Evolutionary conservation across 2,329 filamentous ascomycete species (phyloP).

Genomic region (Alternaria triticimaculans): DNA sequence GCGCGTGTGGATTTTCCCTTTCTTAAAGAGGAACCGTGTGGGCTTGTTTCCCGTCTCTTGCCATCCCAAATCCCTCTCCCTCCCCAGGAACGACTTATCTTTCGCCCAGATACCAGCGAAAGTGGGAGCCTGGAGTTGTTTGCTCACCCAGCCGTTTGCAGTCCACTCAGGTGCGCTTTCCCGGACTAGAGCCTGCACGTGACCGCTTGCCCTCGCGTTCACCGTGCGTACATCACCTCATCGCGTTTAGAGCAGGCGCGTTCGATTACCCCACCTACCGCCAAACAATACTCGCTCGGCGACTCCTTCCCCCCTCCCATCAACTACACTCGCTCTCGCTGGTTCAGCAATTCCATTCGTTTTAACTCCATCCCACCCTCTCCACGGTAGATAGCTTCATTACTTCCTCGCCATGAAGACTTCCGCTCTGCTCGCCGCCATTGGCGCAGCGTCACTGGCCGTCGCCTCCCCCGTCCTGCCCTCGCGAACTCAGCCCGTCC

Average conservation of each 20-base stretch:
- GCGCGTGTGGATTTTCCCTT: constrained; percentile 1
- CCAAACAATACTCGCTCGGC: not conserved
- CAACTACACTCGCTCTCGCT: not conserved
- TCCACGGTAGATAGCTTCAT: not conserved
- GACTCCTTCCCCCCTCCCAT: not conserved
- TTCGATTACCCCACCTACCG: not conserved
- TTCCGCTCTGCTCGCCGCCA: constrained; percentile 26
- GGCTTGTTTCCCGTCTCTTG: not conserved
- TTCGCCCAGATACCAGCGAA: not conserved
- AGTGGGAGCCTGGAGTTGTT: not conserved
- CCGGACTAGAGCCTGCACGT: not conserved
- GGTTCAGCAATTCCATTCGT: not conserved
- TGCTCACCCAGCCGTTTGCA: not conserved
- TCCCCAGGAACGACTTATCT: not conserved
- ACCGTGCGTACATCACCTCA: not conserved
- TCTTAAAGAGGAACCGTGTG: constrained; percentile 7
- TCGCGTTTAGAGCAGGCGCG: not conserved
- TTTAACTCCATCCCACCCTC: not conserved
- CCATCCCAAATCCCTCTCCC: not conserved
- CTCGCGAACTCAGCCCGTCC: constrained; percentile 18
- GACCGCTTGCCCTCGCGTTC: not conserved
- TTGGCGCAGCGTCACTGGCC: constrained; percentile 28
- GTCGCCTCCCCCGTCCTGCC: constrained; percentile 33
- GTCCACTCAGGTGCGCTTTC: not conserved
- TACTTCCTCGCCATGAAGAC: constrained; percentile 27